Evolutionary conservation across 371 early-diverging fungal genomes (phyloP), one percentile per base, ranked within the genome.

Genomic region (Gilbertella persicaria): DNA sequence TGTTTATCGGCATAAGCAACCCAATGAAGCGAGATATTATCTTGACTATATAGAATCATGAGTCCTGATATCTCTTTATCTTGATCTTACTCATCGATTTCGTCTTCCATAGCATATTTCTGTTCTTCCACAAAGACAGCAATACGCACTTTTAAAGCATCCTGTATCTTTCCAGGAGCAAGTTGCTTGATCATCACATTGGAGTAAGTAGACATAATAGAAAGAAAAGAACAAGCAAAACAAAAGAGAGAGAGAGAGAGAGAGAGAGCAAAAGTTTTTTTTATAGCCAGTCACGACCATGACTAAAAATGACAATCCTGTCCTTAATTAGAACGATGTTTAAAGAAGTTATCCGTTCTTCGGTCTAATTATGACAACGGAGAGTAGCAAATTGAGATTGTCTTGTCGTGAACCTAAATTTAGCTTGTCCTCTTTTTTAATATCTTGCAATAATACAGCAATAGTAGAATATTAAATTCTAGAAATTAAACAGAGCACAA

Each of bases 91-190:
- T 68, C 69, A 19, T 74, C 73, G 4, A 59, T 59, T 62, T 78
- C 78, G 12, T 56, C 54, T 14, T 66, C 54, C 21, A 66, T 26
- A 21, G 71, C 49, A 28, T 72, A 69, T 24, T 70, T 66, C 47
- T 78, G 78, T 38, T 78, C 78, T 37, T 72, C 63, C 4, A 69
- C 66, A 59, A 78, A 78, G 0, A 78, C 78, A 3, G 54, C 58
- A 30, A 69, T 43, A 25, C 78, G 68, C 8, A 78, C 67, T 26
- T 71, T 58, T 6, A 70, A 37, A 46, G 69, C 69, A 36, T 66
- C 50, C 17, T 63, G 30, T 16, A 49, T 52, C 25, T 64, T 53
- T 28, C 62, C 53, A 12, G 62, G 40, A 17, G 14, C 16, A n/a
- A 58, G 41, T 14, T 44, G 37, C 16, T 40, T 30, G 0, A 67